These are phyloP conservation scores for Saccharomycopsis schoenii DNA, from an alignment of 805 yeast genomes.

Conservation along the genomic window DNA sequence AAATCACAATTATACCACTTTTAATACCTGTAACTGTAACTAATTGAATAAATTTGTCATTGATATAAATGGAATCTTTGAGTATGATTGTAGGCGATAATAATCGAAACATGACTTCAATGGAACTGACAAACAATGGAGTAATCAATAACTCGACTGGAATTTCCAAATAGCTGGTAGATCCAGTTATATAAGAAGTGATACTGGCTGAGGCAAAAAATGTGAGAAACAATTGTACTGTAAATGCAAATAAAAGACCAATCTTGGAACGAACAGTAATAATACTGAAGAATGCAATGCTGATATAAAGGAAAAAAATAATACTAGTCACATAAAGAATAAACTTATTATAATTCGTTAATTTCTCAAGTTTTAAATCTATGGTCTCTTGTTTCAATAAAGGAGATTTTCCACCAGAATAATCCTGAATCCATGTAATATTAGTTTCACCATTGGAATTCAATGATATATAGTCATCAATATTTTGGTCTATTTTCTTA, in stretches of 20 bases:
- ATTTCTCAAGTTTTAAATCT: slow-evolving; percentile 18
- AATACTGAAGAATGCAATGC: slow-evolving; percentile 32
- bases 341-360: slow-evolving; percentile 21
- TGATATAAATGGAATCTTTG: slow-evolving; percentile 28
- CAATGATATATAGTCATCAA: neutral
- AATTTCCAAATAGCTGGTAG: slow-evolving; percentile 25
- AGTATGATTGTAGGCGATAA: slow-evolving; percentile 31
- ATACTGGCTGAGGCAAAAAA: slow-evolving; percentile 35
- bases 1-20: slow-evolving; percentile 29
- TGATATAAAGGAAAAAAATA: slow-evolving; percentile 26
- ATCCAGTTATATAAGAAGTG: slow-evolving; percentile 30
- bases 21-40: slow-evolving; percentile 29
- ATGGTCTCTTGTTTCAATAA: slow-evolving; percentile 6
- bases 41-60: slow-evolving; percentile 30
- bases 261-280: slow-evolving; percentile 35
- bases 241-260: slow-evolving; percentile 36
- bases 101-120: slow-evolving; percentile 40
- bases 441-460: neutral
- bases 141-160: slow-evolving; percentile 35
- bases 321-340: slow-evolving; percentile 23
- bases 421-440: neutral
- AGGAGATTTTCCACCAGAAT: neutral
- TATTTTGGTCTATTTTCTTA: neutral
- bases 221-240: slow-evolving; percentile 32
- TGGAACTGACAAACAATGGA: slow-evolving; percentile 32